phyloP scores from a whole-genome alignment of 2,329 filamentous ascomycete genomes.

The Hypomyces perniciosus region DNA sequence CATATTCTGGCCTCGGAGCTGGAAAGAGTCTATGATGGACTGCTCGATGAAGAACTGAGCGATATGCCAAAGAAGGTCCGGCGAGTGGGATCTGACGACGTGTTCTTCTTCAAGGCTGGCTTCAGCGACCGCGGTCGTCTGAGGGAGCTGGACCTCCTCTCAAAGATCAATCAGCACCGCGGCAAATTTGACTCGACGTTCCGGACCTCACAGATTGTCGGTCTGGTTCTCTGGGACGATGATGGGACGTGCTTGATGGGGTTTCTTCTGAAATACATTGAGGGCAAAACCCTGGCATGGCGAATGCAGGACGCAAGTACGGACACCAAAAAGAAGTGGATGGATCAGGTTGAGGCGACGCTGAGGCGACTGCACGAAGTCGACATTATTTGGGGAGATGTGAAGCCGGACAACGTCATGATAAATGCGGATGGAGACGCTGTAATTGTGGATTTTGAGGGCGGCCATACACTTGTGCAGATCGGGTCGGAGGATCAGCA shows the following conservation, averaged over 20 bases:
- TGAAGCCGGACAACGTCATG: conserved; percentile 13
- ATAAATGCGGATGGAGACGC: conserved; percentile 12
- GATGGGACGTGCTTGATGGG: conserved; percentile 14
- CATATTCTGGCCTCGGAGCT: conserved; percentile 8
- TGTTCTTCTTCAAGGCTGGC: conserved; percentile 12
- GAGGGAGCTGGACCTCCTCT: conserved; percentile 10
- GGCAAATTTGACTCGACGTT: conserved; percentile 17
- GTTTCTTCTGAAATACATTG: conserved; percentile 14
- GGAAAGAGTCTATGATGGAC: not conserved
- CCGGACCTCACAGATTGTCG: conserved; percentile 16
- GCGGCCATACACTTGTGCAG: conserved; percentile 6
- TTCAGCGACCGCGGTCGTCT: conserved; percentile 9
- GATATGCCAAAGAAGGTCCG: conserved; percentile 8
- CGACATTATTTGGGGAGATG: conserved; percentile 15
- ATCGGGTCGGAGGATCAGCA: not conserved
- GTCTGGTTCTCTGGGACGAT: conserved; percentile 16
- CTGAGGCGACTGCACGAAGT: conserved; percentile 11
- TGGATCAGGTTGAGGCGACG: conserved; percentile 15
- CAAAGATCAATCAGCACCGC: conserved; percentile 1
- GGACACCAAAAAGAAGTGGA: conserved; percentile 13
- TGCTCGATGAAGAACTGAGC: not conserved
- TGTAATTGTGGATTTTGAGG: conserved; percentile 14
- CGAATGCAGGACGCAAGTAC: not conserved
- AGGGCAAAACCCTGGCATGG: conserved; percentile 9
- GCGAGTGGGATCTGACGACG: not conserved